phyloP scores from a whole-genome alignment of 148 eudicot species.

The Rhododendron williamsianum region DNA sequence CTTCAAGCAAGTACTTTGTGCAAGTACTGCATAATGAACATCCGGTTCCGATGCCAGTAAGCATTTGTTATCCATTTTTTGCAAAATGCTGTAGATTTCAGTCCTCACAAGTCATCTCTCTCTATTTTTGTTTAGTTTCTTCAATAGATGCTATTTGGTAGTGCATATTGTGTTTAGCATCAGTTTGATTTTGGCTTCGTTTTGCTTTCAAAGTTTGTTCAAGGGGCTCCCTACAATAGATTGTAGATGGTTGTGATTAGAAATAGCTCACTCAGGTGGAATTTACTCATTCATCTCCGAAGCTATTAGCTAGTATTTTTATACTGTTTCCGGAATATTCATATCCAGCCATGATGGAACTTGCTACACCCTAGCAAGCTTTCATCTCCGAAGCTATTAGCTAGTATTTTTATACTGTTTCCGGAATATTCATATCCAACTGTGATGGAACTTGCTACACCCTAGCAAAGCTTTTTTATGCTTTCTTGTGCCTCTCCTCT shows the following conservation, averaged over 20 bases:
- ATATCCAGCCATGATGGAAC: not conserved
- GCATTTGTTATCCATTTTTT: constrained; percentile 13
- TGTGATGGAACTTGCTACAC: not conserved
- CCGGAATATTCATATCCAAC: not conserved
- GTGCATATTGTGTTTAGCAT: not conserved
- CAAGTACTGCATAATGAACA: constrained; percentile 89
- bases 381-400: not conserved
- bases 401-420: not conserved
- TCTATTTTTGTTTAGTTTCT: not conserved
- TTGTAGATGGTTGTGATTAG: not conserved
- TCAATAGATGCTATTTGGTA: not conserved
- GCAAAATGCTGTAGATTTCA: not conserved
- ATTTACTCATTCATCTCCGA: not conserved
- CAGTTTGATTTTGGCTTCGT: not conserved
- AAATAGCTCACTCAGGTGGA: not conserved
- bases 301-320: not conserved
- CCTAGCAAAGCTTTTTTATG: not conserved
- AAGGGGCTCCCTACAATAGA: not conserved
- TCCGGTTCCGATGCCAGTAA: constrained; percentile 80
- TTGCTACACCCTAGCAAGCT: not conserved
- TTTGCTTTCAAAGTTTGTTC: not conserved
- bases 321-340: not conserved
- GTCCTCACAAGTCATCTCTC: not conserved
- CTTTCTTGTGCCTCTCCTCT: not conserved
- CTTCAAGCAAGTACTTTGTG: constrained; percentile 70